These are phyloP conservation scores for Quercus lobata DNA, from an alignment of 331 rosid genomes.

Conservation along the genomic window DNA sequence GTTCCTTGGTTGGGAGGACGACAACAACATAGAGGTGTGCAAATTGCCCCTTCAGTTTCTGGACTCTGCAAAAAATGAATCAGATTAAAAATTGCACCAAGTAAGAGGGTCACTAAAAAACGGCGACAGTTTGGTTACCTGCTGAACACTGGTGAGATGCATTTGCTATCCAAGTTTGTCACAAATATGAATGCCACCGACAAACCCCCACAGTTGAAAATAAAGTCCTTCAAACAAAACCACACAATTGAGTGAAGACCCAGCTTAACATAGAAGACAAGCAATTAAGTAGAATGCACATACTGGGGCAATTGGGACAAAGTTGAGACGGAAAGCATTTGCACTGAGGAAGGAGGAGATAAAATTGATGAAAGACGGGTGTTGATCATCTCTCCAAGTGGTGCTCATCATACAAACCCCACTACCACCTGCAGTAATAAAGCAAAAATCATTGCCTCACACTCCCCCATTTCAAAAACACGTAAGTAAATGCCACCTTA, in stretches of 20 bases:
- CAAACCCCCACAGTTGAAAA: constrained; percentile 88
- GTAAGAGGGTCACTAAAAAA: constrained; percentile 2
- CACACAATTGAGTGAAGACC: constrained; percentile 10
- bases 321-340: constrained; percentile 69
- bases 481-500: neutral
- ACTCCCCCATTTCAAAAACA: neutral
- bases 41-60: constrained; percentile 62
- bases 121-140: constrained; percentile 39
- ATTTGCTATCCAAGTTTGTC: constrained; percentile 55
- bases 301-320: constrained; percentile 78
- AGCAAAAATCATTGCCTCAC: neutral
- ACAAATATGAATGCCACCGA: constrained; percentile 80
- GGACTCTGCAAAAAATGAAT: constrained; percentile 51
- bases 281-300: neutral
- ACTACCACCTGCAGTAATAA: constrained; percentile 32
- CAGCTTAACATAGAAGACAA: neutral
- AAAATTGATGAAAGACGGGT: constrained; percentile 62
- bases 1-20: constrained; percentile 55
- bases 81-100: neutral
- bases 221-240: constrained; percentile 63
- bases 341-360: constrained; percentile 63
- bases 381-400: constrained; percentile 75
- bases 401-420: constrained; percentile 89
- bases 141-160: constrained; percentile 43
- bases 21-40: constrained; percentile 60